Evolutionary conservation across 768 basidiomycete genomes (phyloP).

Genomic region (Collybiopsis confluens): DNA sequence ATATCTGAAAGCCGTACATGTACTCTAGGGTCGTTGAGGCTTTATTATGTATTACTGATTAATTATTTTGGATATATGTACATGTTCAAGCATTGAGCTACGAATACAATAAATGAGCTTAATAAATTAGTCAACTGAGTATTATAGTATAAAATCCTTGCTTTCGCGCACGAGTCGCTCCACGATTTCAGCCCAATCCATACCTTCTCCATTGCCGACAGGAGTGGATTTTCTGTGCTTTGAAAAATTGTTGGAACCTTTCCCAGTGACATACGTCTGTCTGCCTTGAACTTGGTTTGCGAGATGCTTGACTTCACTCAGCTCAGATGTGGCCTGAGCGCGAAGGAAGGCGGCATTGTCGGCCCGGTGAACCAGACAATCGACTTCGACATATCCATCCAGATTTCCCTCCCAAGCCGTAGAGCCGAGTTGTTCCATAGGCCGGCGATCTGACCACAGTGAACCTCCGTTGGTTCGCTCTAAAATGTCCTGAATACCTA

Average conservation of each 20-base stretch:
- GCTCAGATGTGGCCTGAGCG: slow-evolving; percentile 73
- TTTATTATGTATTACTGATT: no score
- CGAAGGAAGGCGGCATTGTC: slow-evolving; percentile 60
- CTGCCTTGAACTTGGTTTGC: slow-evolving; percentile 48
- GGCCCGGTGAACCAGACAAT: slow-evolving; percentile 67
- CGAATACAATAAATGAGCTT: neutral
- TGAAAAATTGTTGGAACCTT: neutral
- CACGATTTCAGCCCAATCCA: slow-evolving; percentile 13
- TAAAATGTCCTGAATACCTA: slow-evolving; percentile 67
- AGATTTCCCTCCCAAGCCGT: slow-evolving; percentile 26
- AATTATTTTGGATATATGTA: no score
- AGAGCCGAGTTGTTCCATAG: slow-evolving; percentile 39
- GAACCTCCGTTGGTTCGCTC: slow-evolving; percentile 68
- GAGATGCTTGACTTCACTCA: slow-evolving; percentile 66
- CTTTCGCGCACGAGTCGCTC: slow-evolving; percentile 10
- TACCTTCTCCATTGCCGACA: slow-evolving; percentile 12
- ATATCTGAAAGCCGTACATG: no score
- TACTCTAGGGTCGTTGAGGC: no score
- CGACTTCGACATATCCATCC: slow-evolving; percentile 49
- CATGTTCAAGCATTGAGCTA: no score
- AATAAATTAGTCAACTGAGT: neutral
- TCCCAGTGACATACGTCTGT: slow-evolving; percentile 21
- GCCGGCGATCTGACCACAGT: slow-evolving; percentile 51
- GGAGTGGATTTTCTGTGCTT: slow-evolving; percentile 5
- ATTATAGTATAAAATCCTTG: neutral